Conservation (phyloP, 345 rosid genomes). For the Eutrema yunnanense region DNA sequence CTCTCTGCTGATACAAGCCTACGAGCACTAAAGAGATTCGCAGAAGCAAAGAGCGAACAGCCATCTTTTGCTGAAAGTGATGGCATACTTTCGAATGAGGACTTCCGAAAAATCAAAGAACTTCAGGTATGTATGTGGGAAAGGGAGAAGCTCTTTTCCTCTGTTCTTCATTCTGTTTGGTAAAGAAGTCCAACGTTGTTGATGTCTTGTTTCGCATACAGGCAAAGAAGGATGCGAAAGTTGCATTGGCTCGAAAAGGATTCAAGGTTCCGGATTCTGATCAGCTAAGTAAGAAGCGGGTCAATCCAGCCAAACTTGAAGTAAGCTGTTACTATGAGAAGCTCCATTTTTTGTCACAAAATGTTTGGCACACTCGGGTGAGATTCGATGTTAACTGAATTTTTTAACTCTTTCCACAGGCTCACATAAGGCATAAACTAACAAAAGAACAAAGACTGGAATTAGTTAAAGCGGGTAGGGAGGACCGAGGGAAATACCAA, state of each 20-base stretch:
- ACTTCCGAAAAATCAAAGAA: conserved; percentile 78
- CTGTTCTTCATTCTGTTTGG: not conserved
- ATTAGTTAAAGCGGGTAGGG: conserved; percentile 79
- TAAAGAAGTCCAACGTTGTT: not conserved
- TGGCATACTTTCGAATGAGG: conserved; percentile 90
- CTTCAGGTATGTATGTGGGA: conserved; percentile 46
- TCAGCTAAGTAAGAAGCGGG: conserved; percentile 67
- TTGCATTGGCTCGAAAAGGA: conserved; percentile 71
- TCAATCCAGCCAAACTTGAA: conserved; percentile 85
- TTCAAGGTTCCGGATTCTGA: conserved; percentile 71
- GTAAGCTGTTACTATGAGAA: conserved; percentile 39
- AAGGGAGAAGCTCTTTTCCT: not conserved
- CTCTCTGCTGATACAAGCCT: conserved; percentile 79
- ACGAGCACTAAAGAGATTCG: conserved; percentile 73
- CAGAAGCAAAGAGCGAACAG: conserved; percentile 42
- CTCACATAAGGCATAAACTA: conserved; percentile 67
- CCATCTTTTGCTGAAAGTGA: conserved; percentile 40
- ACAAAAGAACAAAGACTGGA: conserved; percentile 82
- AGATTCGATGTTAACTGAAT: not conserved
- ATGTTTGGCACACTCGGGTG: not conserved
- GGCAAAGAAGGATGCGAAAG: conserved; percentile 71
- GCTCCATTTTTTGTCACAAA: not conserved
- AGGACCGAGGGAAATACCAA: conserved; percentile 66
- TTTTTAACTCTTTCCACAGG: conserved; percentile 32
- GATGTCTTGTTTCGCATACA: conserved; percentile 15